Evolutionary conservation across 2,329 filamentous ascomycete genomes (phyloP), one percentile per base, ranked within the genome.

Genomic region (Xylariales sp.): DNA sequence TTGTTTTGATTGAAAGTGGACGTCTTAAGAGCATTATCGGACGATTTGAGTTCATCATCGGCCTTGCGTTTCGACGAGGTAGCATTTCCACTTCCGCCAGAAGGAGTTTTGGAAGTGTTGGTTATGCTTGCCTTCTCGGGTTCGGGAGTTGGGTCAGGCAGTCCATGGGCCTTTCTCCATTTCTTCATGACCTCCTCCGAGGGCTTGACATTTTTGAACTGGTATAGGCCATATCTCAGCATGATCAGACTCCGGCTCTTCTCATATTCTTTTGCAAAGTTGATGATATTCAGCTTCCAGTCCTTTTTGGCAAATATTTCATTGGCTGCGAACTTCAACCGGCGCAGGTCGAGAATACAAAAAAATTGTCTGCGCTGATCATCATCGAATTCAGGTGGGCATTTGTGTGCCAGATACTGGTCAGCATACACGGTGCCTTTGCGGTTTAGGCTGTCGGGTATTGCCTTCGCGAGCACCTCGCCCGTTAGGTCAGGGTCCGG

Each of bases 201-300:
- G 2, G 75, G 74, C 50, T 77, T 77, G 29, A 79, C 69, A 14
- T 74, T 79, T 60, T 79, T 77, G 60, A 80, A 81, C 49, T 79
- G 72, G 50, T 80, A 81, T 2, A 80, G 66, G 3, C 76, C 76
- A 44, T 81, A 81, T 33, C 76, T 73, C 40, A 81, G 52, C 58
- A 81, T 70, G 40, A 81, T 79, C 29, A 81, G 60, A 47, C 74
- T 76, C 33, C 76, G 67, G 51, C 75, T 80, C 63, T 81, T 81
- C 53, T 81, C 76, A 43, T 77, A 81, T 53, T 80, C 76, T 53
- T 79, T 81, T 27, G 76, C 75, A 41, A 81, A 81, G 53, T 79
- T 80, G 45, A 74, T 55, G 14, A 80, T 70, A 45, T 81, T 81
- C 37, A 81, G 57, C 57, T 76, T 78, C 76, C 76, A 81, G 46